Conservation (phyloP, 2,329 filamentous ascomycete species). For the Verticillium dahliae region DNA sequence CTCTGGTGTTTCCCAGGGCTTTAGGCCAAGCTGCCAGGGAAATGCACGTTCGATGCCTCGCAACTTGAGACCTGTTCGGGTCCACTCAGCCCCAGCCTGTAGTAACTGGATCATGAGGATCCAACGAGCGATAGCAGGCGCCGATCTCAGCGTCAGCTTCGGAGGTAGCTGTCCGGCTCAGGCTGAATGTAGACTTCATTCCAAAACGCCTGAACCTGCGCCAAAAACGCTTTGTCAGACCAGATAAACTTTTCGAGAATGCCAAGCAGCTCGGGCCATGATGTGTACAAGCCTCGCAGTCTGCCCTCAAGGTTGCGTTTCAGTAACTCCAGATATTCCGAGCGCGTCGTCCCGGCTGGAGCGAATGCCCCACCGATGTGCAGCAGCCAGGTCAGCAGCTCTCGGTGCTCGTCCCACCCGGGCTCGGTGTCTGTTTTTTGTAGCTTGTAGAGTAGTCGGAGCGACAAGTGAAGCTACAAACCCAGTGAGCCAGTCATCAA, state of each 20-base stretch:
- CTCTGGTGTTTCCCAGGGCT: no score
- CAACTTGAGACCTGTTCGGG: no score
- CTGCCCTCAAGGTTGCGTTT: conserved; percentile 11
- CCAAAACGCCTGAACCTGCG: conserved; percentile 23
- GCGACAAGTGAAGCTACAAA: conserved; percentile 21
- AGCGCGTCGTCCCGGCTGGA: conserved; percentile 18
- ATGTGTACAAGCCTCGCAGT: conserved; percentile 13
- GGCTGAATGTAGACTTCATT: conserved; percentile 13
- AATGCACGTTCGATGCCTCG: no score
- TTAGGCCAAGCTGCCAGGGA: no score
- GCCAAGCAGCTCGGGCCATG: conserved; percentile 22
- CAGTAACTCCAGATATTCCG: conserved; percentile 19
- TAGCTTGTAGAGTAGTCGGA: conserved; percentile 23
- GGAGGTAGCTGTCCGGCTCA: neutral
- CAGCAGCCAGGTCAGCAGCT: conserved; percentile 28
- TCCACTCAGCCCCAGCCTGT: no score
- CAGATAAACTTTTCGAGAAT: conserved; percentile 29
- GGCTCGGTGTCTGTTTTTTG: conserved; percentile 19
- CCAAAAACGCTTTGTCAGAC: conserved; percentile 28
- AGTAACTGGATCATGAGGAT: no score
- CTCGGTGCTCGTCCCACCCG: conserved; percentile 22
- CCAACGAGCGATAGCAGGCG: no score
- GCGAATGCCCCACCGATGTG: conserved; percentile 31
- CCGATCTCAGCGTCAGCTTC: no score
- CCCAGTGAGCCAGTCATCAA: conserved; percentile 1